phyloP scores from a whole-genome alignment of 2,329 filamentous ascomycete species.

The Byssoonygena ceratinophila region DNA sequence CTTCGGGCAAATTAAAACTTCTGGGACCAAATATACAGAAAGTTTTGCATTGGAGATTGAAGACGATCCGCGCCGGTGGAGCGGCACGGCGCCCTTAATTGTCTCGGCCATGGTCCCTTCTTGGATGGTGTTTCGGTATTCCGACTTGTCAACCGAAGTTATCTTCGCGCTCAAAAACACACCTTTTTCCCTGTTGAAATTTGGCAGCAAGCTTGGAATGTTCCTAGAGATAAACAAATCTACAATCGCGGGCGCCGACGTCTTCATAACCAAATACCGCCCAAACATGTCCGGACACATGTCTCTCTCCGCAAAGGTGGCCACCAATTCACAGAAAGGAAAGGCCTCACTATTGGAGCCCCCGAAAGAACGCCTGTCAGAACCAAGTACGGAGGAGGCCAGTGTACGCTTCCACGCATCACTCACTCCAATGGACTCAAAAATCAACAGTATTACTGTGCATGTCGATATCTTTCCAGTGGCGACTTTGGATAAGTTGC shows the following conservation, averaged over 20 bases:
- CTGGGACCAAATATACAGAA: constrained; percentile 15
- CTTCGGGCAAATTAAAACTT: constrained; percentile 18
- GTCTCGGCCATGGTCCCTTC: constrained; percentile 22
- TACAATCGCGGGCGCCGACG: constrained; percentile 16
- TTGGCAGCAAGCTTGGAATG: constrained; percentile 15
- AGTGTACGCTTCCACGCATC: constrained; percentile 3
- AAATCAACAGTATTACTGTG: constrained; percentile 12
- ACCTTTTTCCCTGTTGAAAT: constrained; percentile 11
- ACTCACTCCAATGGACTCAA: constrained; percentile 9
- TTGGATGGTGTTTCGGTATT: constrained; percentile 18
- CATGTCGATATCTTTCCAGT: constrained; percentile 12
- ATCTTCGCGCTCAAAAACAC: constrained; percentile 19
- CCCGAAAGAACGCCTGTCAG: background rate
- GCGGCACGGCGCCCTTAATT: constrained; percentile 20
- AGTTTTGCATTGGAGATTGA: constrained; percentile 17
- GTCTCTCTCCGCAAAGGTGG: constrained; percentile 7
- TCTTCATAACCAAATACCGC: constrained; percentile 23
- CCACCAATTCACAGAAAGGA: background rate
- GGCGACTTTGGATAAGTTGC: constrained; percentile 5
- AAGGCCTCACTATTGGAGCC: background rate
- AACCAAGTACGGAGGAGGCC: background rate
- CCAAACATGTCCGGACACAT: constrained; percentile 20
- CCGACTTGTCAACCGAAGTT: constrained; percentile 14
- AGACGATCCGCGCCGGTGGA: constrained; percentile 20
- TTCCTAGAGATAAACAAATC: constrained; percentile 18